A percentile compares a stretch with the other conserved stretches of the same genome.
These are phyloP conservation scores for Syzygium syzygioides DNA, from an alignment of 441 rosid species.

Conservation along the genomic window DNA sequence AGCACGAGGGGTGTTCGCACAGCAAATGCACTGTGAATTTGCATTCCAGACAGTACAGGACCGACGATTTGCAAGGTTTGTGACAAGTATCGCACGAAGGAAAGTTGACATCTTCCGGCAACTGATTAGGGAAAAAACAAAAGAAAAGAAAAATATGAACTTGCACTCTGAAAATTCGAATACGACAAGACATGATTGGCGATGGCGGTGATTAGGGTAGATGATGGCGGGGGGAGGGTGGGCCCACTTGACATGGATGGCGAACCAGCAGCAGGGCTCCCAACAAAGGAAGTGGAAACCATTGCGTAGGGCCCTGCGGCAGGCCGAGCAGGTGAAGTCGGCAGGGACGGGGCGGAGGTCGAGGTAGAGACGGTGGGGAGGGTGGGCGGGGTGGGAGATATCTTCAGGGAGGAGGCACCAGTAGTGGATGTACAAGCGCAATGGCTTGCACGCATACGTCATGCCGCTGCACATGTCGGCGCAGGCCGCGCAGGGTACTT, in stretches of 20 bases:
- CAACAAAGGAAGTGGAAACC: neutral
- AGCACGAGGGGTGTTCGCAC: neutral
- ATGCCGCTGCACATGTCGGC: neutral
- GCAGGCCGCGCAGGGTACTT: neutral
- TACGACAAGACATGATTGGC: neutral
- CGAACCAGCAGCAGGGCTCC: neutral
- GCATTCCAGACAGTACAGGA: neutral
- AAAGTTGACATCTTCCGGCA: neutral
- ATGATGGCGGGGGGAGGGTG: neutral
- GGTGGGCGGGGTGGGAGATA: neutral
- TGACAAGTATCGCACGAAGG: neutral
- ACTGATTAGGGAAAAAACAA: neutral
- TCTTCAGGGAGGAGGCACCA: neutral
- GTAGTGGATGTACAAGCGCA: too few species aligned
- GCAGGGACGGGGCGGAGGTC: neutral
- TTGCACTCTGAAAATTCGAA: neutral
- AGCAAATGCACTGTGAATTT: neutral
- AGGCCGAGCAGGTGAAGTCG: neutral
- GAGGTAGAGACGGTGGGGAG: neutral
- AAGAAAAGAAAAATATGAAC: neutral
- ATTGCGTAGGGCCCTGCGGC: neutral
- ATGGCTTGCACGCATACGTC: too few species aligned
- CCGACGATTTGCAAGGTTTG: neutral
- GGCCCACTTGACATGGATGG: neutral
- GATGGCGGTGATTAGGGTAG: neutral